phyloP scores from a whole-genome alignment of 1,284 basidiomycete species.

The Puccinia triticina region DNA sequence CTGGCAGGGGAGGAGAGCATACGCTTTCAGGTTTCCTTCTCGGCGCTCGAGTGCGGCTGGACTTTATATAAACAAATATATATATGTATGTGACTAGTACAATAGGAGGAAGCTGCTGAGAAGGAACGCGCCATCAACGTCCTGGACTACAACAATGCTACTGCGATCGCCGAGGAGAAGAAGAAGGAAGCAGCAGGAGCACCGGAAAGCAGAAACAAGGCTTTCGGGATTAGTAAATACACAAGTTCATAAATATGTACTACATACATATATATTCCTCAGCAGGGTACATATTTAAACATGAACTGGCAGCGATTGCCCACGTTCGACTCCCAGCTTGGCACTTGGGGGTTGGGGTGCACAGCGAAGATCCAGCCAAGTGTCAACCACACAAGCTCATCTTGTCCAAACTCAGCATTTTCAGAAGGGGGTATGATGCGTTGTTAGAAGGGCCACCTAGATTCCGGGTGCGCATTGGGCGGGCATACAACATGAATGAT shows the following conservation, averaged over 20 bases:
- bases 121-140: background rate
- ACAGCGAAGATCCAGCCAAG: background rate
- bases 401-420: background rate
- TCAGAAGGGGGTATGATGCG: too few relatives aligned
- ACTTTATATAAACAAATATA: background rate
- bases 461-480: too few relatives aligned
- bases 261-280: too few relatives aligned
- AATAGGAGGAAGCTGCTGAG: too few relatives aligned
- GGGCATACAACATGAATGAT: too few relatives aligned
- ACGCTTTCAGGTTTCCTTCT: background rate
- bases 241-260: too few relatives aligned
- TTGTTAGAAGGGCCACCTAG: too few relatives aligned
- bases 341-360: background rate
- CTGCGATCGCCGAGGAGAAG: background rate
- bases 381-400: background rate
- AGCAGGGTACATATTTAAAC: background rate
- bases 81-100: too few relatives aligned
- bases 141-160: background rate
- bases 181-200: conserved; percentile 9
- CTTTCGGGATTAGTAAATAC: background rate
- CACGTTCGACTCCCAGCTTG: background rate
- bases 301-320: background rate
- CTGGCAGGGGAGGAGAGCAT: background rate
- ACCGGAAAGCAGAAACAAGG: background rate
- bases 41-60: conserved; percentile 4